A percentile compares a stretch with the other conserved stretches of the same genome.
These are phyloP conservation scores for Aureobasidium sp. DNA, from an alignment of 2,329 filamentous ascomycete genomes.

Conservation along the genomic window DNA sequence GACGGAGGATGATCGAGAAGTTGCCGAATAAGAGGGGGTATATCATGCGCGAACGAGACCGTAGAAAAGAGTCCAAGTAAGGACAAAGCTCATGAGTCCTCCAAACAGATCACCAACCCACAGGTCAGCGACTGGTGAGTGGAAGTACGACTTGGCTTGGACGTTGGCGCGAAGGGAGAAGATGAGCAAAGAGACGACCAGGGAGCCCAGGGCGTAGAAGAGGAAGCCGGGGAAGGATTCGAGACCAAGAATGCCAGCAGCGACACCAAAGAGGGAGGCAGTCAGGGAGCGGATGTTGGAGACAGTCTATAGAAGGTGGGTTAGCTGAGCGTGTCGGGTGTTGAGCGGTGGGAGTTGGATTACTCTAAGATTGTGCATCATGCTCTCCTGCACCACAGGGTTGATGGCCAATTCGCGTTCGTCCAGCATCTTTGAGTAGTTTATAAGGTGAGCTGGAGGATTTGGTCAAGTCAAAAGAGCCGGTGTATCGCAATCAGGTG, in stretches of 20 bases:
- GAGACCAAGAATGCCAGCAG: conserved; percentile 85
- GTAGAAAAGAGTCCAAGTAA: conserved; percentile 86
- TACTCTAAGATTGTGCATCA: conserved; percentile 75
- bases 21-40: not conserved
- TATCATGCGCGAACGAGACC: conserved; percentile 60
- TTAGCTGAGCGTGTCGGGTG: not conserved
- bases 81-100: conserved; percentile 69
- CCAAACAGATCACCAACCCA: conserved; percentile 68
- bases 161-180: conserved; percentile 65
- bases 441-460: not conserved
- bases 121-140: conserved; percentile 54
- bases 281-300: conserved; percentile 84
- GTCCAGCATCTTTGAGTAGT: not conserved
- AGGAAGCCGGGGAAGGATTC: conserved; percentile 89
- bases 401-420: conserved; percentile 57
- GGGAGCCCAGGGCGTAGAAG: conserved; percentile 79
- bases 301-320: conserved; percentile 51
- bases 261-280: conserved; percentile 89
- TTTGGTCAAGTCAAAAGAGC: not conserved
- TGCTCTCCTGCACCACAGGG: conserved; percentile 69
- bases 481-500: not conserved
- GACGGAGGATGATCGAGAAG: not conserved
- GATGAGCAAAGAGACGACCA: conserved; percentile 72
- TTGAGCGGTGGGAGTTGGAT: conserved; percentile 17
- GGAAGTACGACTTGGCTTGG: conserved; percentile 58